Evolutionary conservation across 257 asterid species (phyloP).

Genomic region (Solanum neorickii): DNA sequence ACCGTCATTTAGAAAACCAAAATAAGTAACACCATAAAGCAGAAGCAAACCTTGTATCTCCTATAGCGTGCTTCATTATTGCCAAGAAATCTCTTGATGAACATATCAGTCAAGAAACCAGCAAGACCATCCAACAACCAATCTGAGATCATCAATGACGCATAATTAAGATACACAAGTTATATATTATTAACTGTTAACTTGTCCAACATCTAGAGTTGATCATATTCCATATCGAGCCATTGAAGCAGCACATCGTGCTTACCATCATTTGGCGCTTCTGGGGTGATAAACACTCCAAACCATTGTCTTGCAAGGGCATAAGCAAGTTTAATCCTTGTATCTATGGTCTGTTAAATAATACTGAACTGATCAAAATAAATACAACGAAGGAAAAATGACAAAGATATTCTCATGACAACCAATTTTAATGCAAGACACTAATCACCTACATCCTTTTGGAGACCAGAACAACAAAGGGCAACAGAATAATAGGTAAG

Average conservation of each 20-base stretch:
- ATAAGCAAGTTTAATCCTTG: conserved; percentile 86
- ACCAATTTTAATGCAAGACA: not conserved
- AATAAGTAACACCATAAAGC: not conserved
- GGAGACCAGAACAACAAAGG: not conserved
- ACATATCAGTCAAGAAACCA: conserved; percentile 80
- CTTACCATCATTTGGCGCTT: conserved; percentile 72
- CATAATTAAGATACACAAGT: conserved; percentile 12
- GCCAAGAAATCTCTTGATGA: conserved; percentile 77
- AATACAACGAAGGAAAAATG: conserved; percentile 1
- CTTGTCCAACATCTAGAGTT: not conserved
- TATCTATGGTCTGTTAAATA: conserved; percentile 70
- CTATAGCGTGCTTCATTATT: conserved; percentile 96
- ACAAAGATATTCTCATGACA: not conserved
- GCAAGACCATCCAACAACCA: conserved; percentile 99
- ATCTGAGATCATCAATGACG: conserved; percentile 39
- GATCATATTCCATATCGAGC: not conserved
- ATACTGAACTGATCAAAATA: conserved; percentile 21
- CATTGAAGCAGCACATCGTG: not conserved
- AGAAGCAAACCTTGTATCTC: conserved; percentile 74
- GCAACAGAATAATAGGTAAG: not conserved
- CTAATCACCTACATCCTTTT: not conserved
- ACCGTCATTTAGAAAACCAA: not conserved
- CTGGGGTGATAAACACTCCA: conserved; percentile 90
- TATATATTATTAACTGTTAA: not conserved
- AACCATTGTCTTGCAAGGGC: conserved; percentile 98